Conservation (phyloP, 257 asterid species). For the Eucommia ulmoides region DNA sequence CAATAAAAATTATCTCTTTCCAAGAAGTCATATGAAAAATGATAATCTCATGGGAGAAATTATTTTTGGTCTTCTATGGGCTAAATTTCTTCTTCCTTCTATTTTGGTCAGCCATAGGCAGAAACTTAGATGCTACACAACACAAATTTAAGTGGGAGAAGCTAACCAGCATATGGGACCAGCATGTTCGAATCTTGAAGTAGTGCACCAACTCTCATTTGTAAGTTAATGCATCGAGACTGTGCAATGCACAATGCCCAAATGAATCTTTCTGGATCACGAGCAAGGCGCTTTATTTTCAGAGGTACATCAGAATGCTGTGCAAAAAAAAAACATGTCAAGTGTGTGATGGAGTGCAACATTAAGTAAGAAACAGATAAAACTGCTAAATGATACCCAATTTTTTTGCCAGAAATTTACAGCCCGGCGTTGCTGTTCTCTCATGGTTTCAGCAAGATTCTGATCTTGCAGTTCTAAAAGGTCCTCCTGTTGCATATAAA, state of each 20-base stretch:
- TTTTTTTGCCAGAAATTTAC: constrained; percentile 85
- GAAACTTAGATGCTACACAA: too few species aligned
- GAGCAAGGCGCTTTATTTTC: constrained; percentile 81
- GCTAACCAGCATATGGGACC: constrained; percentile 95
- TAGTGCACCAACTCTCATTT: constrained; percentile 81
- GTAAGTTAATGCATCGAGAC: constrained; percentile 64
- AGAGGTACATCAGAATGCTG: constrained; percentile 94
- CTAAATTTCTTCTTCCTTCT: too few species aligned
- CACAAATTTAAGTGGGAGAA: too few species aligned
- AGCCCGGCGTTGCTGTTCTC: constrained; percentile 67
- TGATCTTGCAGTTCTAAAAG: constrained; percentile 86
- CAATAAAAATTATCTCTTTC: too few species aligned
- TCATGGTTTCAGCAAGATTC: constrained; percentile 64
- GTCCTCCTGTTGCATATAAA: constrained; percentile 54
- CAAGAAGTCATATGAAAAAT: too few species aligned
- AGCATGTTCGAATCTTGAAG: constrained; percentile 83
- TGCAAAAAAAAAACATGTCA: constrained; percentile 37
- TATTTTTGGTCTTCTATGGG: too few species aligned
- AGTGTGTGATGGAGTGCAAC: constrained; percentile 5
- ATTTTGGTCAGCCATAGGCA: too few species aligned
- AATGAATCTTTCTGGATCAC: constrained; percentile 80
- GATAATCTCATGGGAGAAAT: too few species aligned
- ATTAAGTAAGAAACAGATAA: constrained; percentile 2
- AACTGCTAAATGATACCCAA: constrained; percentile 52
- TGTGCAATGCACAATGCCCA: constrained; percentile 95